Base-by-base conservation (phyloP, 2,329 filamentous ascomycete genomes). In the Bipolaris bicolor region DNA sequence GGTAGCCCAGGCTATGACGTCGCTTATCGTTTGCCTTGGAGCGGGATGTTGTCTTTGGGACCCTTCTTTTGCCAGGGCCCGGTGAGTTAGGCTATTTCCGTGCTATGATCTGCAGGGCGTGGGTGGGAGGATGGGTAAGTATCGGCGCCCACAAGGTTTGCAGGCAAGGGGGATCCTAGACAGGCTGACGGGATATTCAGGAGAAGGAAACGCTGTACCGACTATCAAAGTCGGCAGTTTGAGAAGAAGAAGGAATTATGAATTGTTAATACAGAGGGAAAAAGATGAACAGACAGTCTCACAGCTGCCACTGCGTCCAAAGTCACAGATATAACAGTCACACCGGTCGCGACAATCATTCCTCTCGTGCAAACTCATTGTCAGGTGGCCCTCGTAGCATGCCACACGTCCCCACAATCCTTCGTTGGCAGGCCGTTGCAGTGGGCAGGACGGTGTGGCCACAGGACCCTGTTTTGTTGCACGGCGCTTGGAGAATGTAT, bases 401-500 rank as follows among this genome's bases (percentile, higher is more conserved):
- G 26, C 26, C 26, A 29, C 26, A 29, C 26, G 9, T 29, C 3
- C 9, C 26, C 31, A 13, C 51, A 50, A 39, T 39, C 52, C 46
- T 50, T 58, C 33, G 59, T 55, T 69, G 53, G 63, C 64, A 63
- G 59, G 24, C n/a, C 34, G 34, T 44, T 33, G 45, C 50, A 24
- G 7, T 55, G 50, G 55, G 51, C 54, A 43, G 60, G 26, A 40
- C 55, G 55, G 49, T 48, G 51, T 31, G 31, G 52, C 55, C 41
- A 48, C 66, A 54, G 55, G 53, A 64, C 58, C 60, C 65, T 71
- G 65, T 63, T 61, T 55, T 54, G 10, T 52, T 7, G 53, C 48
- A 46, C 26, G 60, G 60, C 49, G 46, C 46, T 16, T 57, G 56
- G 52, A 63, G 58, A 60, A 24, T 57, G 53, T 66, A 71, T 69